Percentiles rank a stretch among this genome's conserved stretches.
These are phyloP conservation scores for Exophiala dermatitidis DNA, from an alignment of 2,329 filamentous ascomycete genomes.

Conservation along the genomic window DNA sequence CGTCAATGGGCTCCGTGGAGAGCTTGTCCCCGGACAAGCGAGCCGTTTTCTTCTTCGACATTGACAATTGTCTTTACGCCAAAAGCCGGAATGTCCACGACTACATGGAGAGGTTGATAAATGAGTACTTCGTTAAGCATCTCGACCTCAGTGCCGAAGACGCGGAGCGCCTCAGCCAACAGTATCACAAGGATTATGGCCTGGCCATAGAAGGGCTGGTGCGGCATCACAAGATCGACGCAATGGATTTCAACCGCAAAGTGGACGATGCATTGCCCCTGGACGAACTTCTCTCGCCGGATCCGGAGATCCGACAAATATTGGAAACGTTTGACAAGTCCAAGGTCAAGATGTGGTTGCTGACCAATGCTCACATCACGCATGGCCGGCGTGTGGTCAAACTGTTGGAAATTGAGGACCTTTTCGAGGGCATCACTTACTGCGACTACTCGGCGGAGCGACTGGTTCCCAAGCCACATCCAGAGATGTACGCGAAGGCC, in stretches of 20 bases:
- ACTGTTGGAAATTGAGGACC: slow-evolving; percentile 72
- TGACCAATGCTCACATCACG: slow-evolving; percentile 92
- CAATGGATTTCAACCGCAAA: slow-evolving; percentile 85
- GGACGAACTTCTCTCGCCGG: slow-evolving; percentile 72
- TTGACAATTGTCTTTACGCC: slow-evolving; percentile 95
- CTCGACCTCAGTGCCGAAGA: slow-evolving; percentile 68
- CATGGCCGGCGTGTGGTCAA: slow-evolving; percentile 77
- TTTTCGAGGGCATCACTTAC: slow-evolving; percentile 91
- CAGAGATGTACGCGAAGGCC: slow-evolving; percentile 77
- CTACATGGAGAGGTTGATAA: slow-evolving; percentile 78
- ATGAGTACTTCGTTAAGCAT: slow-evolving; percentile 59
- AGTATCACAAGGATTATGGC: slow-evolving; percentile 94
- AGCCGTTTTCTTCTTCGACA: slow-evolving; percentile 70
- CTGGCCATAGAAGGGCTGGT: slow-evolving; percentile 95
- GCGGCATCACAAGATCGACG: slow-evolving; percentile 88
- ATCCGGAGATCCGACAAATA: slow-evolving; percentile 64
- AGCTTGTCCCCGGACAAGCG: slow-evolving; percentile 10
- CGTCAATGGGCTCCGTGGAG: slow-evolving; percentile 14
- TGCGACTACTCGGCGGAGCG: slow-evolving; percentile 74
- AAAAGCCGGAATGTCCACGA: slow-evolving; percentile 80
- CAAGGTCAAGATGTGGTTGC: slow-evolving; percentile 85
- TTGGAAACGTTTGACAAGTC: slow-evolving; percentile 73
- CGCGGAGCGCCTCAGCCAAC: slow-evolving; percentile 75
- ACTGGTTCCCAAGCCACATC: slow-evolving; percentile 79
- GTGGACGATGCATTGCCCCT: slow-evolving; percentile 92